Conservation (phyloP, 179 eudicot species). For the Spinacia oleracea region DNA sequence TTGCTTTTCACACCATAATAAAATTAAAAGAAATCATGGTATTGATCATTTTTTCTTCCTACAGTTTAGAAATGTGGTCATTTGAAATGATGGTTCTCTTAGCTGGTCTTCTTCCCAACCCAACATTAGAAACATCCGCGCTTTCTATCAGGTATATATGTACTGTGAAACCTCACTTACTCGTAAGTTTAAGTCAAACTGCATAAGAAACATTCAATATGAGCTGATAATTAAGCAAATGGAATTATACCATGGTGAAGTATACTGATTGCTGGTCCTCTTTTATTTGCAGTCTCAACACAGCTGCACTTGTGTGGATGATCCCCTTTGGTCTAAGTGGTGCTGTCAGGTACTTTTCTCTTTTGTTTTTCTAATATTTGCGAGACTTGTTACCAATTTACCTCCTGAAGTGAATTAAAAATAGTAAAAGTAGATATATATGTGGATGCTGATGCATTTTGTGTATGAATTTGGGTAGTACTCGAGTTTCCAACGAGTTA, state of each 20-base stretch:
- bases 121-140: constrained; percentile 74
- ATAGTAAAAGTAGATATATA: too few relatives aligned
- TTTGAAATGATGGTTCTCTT: constrained; percentile 77
- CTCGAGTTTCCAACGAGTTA: constrained; percentile 47
- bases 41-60: not conserved
- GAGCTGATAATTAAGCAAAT: not conserved
- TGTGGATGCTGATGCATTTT: not conserved
- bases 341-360: constrained; percentile 56
- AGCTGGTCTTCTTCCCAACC: constrained; percentile 87
- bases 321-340: constrained; percentile 86
- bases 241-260: not conserved
- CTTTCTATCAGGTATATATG: constrained; percentile 63
- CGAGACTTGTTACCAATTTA: not conserved
- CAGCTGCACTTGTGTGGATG: constrained; percentile 72
- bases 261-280: not conserved
- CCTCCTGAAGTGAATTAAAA: not conserved
- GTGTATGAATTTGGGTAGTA: constrained; percentile 21
- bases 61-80: constrained; percentile 82
- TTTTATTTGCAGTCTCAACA: constrained; percentile 60
- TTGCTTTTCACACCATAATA: not conserved
- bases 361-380: not conserved
- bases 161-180: not conserved
- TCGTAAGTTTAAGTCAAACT: not conserved
- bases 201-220: not conserved
- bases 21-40: not conserved